Conservation (phyloP, 352 stramenopile genomes). For the Blastocystis sp. region DNA sequence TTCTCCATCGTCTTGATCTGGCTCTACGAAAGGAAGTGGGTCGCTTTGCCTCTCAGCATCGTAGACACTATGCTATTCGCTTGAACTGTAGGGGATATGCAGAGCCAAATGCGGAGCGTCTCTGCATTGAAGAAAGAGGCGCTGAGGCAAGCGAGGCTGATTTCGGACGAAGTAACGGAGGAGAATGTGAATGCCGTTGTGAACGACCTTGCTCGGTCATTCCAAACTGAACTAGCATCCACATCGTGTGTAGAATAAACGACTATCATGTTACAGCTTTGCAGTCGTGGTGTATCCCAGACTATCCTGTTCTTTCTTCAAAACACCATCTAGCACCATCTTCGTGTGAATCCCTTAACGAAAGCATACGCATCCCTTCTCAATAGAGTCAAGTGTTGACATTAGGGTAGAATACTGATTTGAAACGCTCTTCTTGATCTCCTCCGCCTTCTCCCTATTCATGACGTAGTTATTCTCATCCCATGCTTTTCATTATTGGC, state of each 20-base stretch:
- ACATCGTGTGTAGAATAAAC: neutral
- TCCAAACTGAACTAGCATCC: neutral
- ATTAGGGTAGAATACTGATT: neutral
- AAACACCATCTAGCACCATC: neutral
- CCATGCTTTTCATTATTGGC: neutral
- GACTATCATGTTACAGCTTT: neutral
- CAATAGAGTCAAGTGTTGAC: neutral
- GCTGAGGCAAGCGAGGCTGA: neutral
- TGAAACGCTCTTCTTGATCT: neutral
- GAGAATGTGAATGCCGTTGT: neutral
- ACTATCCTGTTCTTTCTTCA: neutral
- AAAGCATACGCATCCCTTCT: neutral
- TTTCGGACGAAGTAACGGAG: neutral
- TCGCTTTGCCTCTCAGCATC: too few species aligned
- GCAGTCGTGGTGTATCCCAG: neutral
- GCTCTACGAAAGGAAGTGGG: too few species aligned
- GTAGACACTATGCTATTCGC: too few species aligned
- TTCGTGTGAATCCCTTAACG: neutral
- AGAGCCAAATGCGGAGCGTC: neutral
- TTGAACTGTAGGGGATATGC: neutral
- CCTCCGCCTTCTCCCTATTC: slow-evolving; percentile 5
- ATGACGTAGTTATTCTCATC: neutral
- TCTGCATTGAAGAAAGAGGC: neutral
- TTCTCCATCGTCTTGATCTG: too few species aligned
- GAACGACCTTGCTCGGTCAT: neutral